These are phyloP conservation scores for Suillus subluteus DNA, from an alignment of 768 basidiomycete species.

Conservation along the genomic window DNA sequence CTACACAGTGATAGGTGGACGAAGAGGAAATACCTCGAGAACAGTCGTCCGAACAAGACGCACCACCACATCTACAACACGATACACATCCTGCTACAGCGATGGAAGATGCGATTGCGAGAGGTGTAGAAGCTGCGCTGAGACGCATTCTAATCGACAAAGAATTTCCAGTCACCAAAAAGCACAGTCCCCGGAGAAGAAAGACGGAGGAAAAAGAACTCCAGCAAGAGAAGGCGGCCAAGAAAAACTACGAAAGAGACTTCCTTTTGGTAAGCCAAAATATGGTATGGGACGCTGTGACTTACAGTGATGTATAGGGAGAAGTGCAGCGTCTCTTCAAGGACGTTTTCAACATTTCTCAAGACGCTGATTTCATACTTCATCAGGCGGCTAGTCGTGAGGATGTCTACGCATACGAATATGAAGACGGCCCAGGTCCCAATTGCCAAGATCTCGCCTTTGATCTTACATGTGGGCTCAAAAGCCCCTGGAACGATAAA, in stretches of 20 bases:
- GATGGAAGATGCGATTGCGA: neutral
- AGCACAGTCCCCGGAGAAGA: neutral
- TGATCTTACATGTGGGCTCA: neutral
- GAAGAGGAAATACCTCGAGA: no score
- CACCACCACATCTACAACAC: neutral
- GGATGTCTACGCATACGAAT: constrained; percentile 14
- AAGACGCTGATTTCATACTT: constrained; percentile 13
- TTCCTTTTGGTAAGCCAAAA: constrained; percentile 15
- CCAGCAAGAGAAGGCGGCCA: neutral
- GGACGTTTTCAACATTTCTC: constrained; percentile 12
- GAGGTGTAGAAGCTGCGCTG: no score
- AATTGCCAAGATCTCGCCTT: constrained; percentile 7
- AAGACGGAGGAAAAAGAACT: constrained; percentile 2
- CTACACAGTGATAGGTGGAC: no score
- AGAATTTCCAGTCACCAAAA: neutral
- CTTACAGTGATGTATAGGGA: neutral
- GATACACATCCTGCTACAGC: neutral
- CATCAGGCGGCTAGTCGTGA: neutral
- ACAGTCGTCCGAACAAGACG: neutral
- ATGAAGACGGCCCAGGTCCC: constrained; percentile 15
- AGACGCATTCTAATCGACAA: neutral
- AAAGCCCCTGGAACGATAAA: neutral
- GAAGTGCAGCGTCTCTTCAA: constrained; percentile 9
- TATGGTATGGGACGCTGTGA: neutral
- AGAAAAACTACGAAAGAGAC: constrained; percentile 8